These are phyloP conservation scores for Neofusicoccum parvum DNA, from an alignment of 2,329 filamentous ascomycete species.

Conservation along the genomic window DNA sequence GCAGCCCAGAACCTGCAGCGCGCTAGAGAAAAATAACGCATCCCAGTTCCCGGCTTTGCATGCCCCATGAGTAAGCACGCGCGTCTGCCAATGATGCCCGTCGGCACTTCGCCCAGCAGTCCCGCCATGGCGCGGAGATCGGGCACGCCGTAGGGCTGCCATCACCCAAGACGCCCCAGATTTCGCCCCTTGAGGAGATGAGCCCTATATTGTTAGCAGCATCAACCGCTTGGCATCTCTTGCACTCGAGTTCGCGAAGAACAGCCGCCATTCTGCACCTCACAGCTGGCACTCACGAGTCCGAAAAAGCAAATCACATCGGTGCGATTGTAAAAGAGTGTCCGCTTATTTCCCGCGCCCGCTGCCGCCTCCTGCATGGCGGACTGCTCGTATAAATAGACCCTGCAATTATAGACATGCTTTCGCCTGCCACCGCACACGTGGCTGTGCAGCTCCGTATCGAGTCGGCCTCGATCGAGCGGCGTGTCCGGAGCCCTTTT, in stretches of 20 bases:
- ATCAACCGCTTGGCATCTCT: neutral
- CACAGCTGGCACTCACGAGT: neutral
- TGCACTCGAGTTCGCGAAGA: neutral
- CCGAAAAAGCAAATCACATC: neutral
- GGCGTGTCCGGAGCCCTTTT: neutral
- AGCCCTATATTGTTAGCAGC: neutral
- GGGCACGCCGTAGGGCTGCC: constrained; percentile 6
- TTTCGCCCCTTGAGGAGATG: neutral
- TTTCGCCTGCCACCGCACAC: neutral
- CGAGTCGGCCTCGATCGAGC: constrained; percentile 1
- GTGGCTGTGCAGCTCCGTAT: neutral
- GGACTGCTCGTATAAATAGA: neutral
- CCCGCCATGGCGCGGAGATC: neutral
- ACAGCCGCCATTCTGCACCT: neutral
- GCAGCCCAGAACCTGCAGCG: neutral
- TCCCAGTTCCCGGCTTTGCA: constrained; percentile 7
- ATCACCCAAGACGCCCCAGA: constrained; percentile 4
- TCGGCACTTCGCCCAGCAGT: neutral
- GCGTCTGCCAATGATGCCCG: neutral
- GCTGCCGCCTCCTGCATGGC: neutral
- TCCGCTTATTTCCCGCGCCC: neutral
- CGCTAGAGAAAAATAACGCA: constrained; percentile 20
- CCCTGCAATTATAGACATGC: constrained; percentile 12
- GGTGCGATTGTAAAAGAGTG: neutral
- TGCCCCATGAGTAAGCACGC: neutral